phyloP scores from a whole-genome alignment of 2,329 filamentous ascomycete genomes.

The Ophiostoma sp. region DNA sequence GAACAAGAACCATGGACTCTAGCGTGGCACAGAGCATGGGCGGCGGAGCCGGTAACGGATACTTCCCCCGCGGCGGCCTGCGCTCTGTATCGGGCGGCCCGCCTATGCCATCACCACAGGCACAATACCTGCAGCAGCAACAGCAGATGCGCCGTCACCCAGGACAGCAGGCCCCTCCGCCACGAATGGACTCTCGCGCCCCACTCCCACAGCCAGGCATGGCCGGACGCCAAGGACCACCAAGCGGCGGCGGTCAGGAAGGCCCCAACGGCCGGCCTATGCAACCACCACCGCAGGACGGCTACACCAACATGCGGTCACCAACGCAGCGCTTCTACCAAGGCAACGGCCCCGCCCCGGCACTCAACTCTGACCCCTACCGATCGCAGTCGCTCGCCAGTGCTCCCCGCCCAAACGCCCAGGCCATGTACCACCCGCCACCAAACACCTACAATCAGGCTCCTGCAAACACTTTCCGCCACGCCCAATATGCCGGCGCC shows the following conservation, averaged over 20 bases:
- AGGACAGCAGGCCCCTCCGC: conserved; percentile 36
- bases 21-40: conserved; percentile 41
- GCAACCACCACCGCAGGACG: conserved; percentile 37
- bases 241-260: background rate
- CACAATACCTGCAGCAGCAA: conserved; percentile 51
- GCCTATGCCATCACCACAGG: conserved; percentile 45
- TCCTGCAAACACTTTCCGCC: conserved; percentile 74
- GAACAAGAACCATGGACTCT: conserved; percentile 47
- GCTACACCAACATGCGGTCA: conserved; percentile 45
- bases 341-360: conserved; percentile 62
- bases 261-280: conserved; percentile 32
- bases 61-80: conserved; percentile 50
- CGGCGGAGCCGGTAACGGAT: conserved; percentile 39
- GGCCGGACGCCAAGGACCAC: conserved; percentile 18
- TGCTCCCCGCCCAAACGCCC: conserved; percentile 56
- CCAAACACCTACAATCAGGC: conserved; percentile 62
- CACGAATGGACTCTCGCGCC: conserved; percentile 57
- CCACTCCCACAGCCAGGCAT: conserved; percentile 38
- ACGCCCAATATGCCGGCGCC: conserved; percentile 66
- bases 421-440: conserved; percentile 68
- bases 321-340: conserved; percentile 62
- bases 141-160: conserved; percentile 50
- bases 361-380: conserved; percentile 81
- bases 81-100: conserved; percentile 53
- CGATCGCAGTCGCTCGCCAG: conserved; percentile 91